Evolutionary conservation across 2,329 filamentous ascomycete species (phyloP).

Genomic region (Colletotrichum sp.): DNA sequence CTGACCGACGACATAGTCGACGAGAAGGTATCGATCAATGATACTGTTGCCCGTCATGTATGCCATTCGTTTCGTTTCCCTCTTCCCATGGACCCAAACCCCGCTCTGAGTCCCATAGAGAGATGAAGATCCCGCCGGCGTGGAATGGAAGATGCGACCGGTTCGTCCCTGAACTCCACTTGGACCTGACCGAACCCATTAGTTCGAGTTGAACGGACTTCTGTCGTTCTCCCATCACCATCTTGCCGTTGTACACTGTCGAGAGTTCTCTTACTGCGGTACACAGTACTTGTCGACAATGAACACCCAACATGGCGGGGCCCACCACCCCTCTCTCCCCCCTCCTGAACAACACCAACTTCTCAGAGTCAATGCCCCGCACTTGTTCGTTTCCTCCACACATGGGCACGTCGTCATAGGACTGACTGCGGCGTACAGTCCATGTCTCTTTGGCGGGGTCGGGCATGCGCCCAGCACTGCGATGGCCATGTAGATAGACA

Average conservation of each 20-base stretch:
- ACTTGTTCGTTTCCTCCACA: constrained; percentile 19
- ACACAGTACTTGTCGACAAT: constrained; percentile 15
- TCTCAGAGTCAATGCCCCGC: constrained; percentile 8
- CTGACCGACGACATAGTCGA: not conserved
- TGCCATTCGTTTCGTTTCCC: not conserved
- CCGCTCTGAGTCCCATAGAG: not conserved
- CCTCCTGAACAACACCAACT: constrained; percentile 10
- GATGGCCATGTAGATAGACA: not conserved
- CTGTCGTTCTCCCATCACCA: not conserved
- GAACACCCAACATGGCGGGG: not conserved
- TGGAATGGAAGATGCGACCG: not conserved
- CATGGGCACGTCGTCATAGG: constrained; percentile 20
- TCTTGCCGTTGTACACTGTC: not conserved
- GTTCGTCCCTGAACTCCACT: not conserved
- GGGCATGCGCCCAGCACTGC: not conserved
- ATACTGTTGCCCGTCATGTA: not conserved
- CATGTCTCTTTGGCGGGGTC: constrained; percentile 20
- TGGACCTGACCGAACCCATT: not conserved
- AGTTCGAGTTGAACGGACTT: not conserved
- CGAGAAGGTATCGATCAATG: not conserved
- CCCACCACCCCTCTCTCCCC: constrained; percentile 3
- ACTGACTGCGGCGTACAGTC: not conserved
- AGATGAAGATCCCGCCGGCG: not conserved
- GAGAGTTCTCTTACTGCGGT: not conserved
- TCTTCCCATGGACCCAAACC: not conserved